Conservation (phyloP, 371 early-diverging fungal genomes). For the Syncephalastrum racemosum region DNA sequence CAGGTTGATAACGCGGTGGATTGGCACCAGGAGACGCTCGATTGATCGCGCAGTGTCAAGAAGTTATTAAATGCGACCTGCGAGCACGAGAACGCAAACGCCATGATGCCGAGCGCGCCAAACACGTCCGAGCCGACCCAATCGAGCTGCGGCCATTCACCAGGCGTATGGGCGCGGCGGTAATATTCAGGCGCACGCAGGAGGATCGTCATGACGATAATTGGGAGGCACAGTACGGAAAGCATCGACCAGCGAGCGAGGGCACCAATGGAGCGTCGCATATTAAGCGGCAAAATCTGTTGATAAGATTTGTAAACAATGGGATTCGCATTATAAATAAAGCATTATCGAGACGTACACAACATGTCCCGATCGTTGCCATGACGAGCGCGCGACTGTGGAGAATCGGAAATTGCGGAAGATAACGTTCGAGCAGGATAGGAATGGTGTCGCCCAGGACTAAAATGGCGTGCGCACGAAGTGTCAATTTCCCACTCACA, state of each 20-base stretch:
- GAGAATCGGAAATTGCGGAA: conserved; percentile 34
- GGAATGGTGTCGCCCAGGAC: conserved; percentile 62
- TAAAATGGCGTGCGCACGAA: conserved; percentile 11
- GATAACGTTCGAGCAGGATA: conserved; percentile 41
- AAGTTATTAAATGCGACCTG: conserved; percentile 58
- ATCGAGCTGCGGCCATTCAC: conserved; percentile 15
- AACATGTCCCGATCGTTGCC: conserved; percentile 33
- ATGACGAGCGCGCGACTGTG: conserved; percentile 44
- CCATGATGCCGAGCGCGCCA: conserved; percentile 49
- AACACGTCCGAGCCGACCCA: conserved; percentile 40
- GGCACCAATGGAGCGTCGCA: conserved; percentile 59
- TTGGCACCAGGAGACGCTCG: conserved; percentile 39
- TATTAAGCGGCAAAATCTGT: conserved; percentile 51
- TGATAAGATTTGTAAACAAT: conserved; percentile 1
- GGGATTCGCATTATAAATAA: conserved; percentile 4
- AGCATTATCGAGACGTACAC: conserved; percentile 25
- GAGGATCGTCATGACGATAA: conserved; percentile 50
- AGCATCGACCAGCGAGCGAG: conserved; percentile 58
- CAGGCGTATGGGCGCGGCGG: conserved; percentile 17
- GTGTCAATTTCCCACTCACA: too few species aligned
- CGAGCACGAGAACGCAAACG: conserved; percentile 43
- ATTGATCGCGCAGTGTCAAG: conserved; percentile 45
- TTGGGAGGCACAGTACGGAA: conserved; percentile 53
- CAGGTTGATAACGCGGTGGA: conserved; percentile 43
- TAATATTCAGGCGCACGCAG: conserved; percentile 49